Conservation (phyloP, 345 rosid species). For the Lumnitzera littorea region DNA sequence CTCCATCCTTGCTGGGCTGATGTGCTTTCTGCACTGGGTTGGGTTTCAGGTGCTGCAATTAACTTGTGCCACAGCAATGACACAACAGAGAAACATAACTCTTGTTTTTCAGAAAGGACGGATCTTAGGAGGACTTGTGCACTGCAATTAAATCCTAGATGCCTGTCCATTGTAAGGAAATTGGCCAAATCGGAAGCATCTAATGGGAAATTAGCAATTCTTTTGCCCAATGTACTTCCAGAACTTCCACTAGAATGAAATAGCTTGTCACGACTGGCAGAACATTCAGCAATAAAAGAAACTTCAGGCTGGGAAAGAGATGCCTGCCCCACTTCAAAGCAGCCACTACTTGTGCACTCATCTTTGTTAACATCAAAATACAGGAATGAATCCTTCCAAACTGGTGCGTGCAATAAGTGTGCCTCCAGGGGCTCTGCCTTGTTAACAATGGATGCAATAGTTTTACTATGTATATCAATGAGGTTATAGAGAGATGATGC, state of each 20-base stretch:
- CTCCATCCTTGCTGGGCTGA: conserved; percentile 99
- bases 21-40: conserved; percentile 85
- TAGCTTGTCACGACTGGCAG: conserved; percentile 32
- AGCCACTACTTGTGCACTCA: conserved; percentile 22
- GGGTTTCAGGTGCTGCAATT: conserved; percentile 84
- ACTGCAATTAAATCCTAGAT: conserved; percentile 74
- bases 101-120: conserved; percentile 82
- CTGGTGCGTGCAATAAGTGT: conserved; percentile 47
- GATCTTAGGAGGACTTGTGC: conserved; percentile 80
- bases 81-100: conserved; percentile 90
- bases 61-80: conserved; percentile 90
- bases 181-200: conserved; percentile 98
- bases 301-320: conserved; percentile 31
- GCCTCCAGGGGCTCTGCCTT: conserved; percentile 95
- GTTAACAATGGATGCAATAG: conserved; percentile 83
- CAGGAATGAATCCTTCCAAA: conserved; percentile 48
- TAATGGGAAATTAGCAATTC: conserved; percentile 49
- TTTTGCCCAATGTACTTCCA: conserved; percentile 47
- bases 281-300: conserved; percentile 26
- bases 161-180: conserved; percentile 87
- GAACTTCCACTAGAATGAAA: conserved; percentile 33
- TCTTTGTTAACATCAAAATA: conserved; percentile 36
- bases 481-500: conserved; percentile 89
- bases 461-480: conserved; percentile 90
- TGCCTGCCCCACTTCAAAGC: conserved; percentile 34